Base-by-base conservation (phyloP, 805 yeast genomes). In the Clavispora phyllophila region DNA sequence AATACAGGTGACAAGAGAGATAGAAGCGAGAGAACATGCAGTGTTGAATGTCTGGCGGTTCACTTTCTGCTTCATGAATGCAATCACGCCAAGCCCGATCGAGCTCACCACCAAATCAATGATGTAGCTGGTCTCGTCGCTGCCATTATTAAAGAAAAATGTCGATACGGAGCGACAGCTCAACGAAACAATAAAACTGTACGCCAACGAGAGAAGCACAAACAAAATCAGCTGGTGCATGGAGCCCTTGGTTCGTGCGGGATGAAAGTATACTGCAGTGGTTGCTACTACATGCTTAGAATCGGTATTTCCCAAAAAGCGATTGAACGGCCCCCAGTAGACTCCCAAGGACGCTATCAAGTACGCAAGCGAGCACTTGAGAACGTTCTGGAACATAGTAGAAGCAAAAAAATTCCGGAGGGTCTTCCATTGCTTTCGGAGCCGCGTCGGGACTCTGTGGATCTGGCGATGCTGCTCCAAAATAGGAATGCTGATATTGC, bases 241-340 rank as follows among this genome's bases (percentile, higher is more conserved):
- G 15, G 87, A 78, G 0, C 96, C 96, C 43, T 78, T 76, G 0
- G 93, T 75, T 38, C 95, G 62, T 1, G 90, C 76, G 0, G 95
- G 88, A 56, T 87, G 93, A 67, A 87, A 87, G 60, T 87, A 87
- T 2, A 87, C 93, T 1, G 87, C 84, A 9, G 83, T 83, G 0
- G 95, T 87, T 29, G 95, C 88, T 3, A 84, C 81, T 49, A 85
- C 75, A 65, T 87, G 96, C 58, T 87, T 87, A 9, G 84, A 79
- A 61, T 84, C 90, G 20, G 85, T 72, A 27, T 63, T 58, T 0
- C 95, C 95, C 34, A 85, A 57, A 2, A 79, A 46, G 14, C 60
- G 52, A 9, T 81, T 71, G 36, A 81, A 63, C 0, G 75, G 64
- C 1, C 71, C 55, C 51, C 72, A 72, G 58, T 82, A 85, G 14